A percentile compares a stretch with the other conserved stretches of the same genome.
Conservation (phyloP, 164 flowering plant species). For the Stephania cephalantha region DNA sequence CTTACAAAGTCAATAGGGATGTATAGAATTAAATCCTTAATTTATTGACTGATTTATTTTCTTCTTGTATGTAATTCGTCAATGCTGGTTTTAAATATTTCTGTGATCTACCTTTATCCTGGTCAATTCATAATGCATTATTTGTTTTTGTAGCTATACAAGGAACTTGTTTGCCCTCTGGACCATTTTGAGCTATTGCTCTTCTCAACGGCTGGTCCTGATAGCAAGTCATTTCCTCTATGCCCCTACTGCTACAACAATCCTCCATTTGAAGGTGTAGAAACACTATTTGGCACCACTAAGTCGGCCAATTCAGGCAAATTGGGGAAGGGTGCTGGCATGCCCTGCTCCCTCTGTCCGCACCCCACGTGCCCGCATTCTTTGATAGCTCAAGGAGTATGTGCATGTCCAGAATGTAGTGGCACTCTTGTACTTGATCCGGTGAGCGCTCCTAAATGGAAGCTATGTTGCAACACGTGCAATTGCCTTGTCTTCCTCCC, state of each 20-base stretch:
- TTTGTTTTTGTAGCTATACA: slow-evolving; percentile 62
- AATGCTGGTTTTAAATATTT: not conserved
- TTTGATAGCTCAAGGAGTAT: slow-evolving; percentile 79
- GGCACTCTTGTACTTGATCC: slow-evolving; percentile 92
- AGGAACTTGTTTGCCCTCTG: slow-evolving; percentile 91
- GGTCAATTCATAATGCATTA: not conserved
- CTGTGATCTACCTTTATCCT: not conserved
- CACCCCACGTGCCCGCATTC: slow-evolving; percentile 97
- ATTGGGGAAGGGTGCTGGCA: slow-evolving; percentile 74
- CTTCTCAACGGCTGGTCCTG: slow-evolving; percentile 80
- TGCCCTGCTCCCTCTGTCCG: slow-evolving; percentile 92
- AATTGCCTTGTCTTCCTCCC: slow-evolving; percentile 85
- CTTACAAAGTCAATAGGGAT: no score
- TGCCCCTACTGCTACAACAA: slow-evolving; percentile 95
- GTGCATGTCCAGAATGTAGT: slow-evolving; percentile 92
- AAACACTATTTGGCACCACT: slow-evolving; percentile 41
- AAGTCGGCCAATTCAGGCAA: slow-evolving; percentile 36
- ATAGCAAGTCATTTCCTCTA: slow-evolving; percentile 81
- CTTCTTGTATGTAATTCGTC: no score
- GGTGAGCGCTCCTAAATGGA: slow-evolving; percentile 90
- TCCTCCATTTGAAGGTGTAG: slow-evolving; percentile 92
- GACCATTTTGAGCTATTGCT: slow-evolving; percentile 89
- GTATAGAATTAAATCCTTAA: no score
- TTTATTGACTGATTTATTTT: no score
- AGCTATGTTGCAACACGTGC: slow-evolving; percentile 84